Evolutionary conservation across 2,329 filamentous ascomycete genomes (phyloP).

Genomic region (Aspergillus fumigatiaffinis): DNA sequence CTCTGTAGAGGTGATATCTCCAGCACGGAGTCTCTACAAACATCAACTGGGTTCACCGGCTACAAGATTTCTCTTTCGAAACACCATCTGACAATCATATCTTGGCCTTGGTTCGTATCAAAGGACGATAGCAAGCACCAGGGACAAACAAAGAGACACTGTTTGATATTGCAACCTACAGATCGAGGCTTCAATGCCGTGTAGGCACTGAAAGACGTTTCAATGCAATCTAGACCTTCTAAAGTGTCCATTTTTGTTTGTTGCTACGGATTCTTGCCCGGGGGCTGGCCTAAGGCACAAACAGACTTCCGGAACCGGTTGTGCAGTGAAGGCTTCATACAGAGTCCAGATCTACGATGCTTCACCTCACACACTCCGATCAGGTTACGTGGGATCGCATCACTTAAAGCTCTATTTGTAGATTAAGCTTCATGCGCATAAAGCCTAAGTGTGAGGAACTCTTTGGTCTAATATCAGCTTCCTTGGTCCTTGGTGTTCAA

Average conservation of each 20-base stretch:
- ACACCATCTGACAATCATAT: neutral
- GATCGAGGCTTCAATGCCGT: too few relatives aligned
- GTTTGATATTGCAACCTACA: neutral
- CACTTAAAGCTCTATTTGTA: neutral
- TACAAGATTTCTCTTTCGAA: neutral
- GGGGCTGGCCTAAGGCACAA: neutral
- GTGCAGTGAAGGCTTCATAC: neutral
- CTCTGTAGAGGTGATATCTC: neutral
- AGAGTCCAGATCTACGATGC: neutral
- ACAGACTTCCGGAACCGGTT: neutral
- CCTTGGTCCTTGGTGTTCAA: neutral
- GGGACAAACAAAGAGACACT: neutral
- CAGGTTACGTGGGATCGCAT: neutral
- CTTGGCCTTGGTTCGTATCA: neutral
- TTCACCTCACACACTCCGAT: neutral
- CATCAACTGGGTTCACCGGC: neutral
- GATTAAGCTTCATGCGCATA: neutral
- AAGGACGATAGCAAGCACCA: neutral
- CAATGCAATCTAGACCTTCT: neutral
- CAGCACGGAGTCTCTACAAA: neutral
- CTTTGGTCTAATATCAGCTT: neutral
- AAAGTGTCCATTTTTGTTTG: neutral
- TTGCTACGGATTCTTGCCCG: neutral
- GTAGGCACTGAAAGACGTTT: too few relatives aligned
- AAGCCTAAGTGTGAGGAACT: neutral